A percentile compares a stretch with the other conserved stretches of the same genome.
These are phyloP conservation scores for Dimocarpus longan DNA, from an alignment of 345 rosid species.

Conservation along the genomic window DNA sequence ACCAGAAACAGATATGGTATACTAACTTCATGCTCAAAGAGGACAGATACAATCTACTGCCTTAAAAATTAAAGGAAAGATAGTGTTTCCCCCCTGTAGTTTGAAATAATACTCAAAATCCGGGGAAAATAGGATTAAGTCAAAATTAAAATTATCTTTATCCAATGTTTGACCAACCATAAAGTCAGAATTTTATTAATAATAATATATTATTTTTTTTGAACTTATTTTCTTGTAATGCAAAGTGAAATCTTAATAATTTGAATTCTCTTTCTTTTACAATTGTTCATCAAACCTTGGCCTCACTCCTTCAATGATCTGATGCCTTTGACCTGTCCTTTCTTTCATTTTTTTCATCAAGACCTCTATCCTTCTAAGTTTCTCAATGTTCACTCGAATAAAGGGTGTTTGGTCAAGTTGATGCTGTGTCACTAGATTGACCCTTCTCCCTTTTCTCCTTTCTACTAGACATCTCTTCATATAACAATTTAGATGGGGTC, in stretches of 20 bases:
- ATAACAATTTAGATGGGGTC: not conserved
- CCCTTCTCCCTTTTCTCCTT: not conserved
- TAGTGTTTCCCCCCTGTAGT: too few relatives aligned
- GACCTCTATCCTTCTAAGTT: not conserved
- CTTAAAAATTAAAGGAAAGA: too few relatives aligned
- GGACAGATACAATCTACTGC: not conserved
- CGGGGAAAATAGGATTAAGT: too few relatives aligned
- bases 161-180: not conserved
- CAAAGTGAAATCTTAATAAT: not conserved
- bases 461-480: not conserved
- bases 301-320: not conserved
- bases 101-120: too few relatives aligned
- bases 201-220: too few relatives aligned
- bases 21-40: not conserved
- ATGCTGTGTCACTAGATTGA: not conserved
- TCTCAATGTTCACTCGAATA: not conserved
- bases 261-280: not conserved
- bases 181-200: not conserved
- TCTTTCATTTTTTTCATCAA: too few relatives aligned
- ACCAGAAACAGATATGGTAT: not conserved
- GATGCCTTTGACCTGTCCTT: not conserved
- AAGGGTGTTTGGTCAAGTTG: not conserved
- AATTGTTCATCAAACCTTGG: not conserved
- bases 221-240: not conserved
- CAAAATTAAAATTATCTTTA: not conserved